Evolutionary conservation across 148 eudicot genomes (phyloP), one percentile per base, ranked within the genome.

Genomic region (Dysphania ambrosioides): DNA sequence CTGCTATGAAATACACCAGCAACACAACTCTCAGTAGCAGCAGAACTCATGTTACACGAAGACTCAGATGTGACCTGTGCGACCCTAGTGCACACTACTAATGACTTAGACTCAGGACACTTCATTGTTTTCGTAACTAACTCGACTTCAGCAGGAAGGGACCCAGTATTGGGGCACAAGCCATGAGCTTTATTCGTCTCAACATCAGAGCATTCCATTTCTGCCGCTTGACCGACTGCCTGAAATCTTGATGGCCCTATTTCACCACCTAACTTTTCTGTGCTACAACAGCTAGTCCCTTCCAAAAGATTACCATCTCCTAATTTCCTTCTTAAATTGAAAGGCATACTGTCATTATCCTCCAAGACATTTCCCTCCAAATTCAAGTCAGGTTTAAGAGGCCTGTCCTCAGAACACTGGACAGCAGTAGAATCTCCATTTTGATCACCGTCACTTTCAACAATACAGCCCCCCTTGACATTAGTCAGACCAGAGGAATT

Each of bases 41-140:
- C 70, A 35, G 87, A 73, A 35, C 72, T 53, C 26, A 55, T 35
- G 69, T 73, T 76, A 62, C 76, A 73, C n/a, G 75, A 55, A 29
- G 79, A 70, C 65, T 82, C 80, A 18, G 69, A 63, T 23, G 74
- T 63, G 34, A 60, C 2, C 63, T 71, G 74, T 11, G 49, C 61
- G 27, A 68, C 47, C 62, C 77, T 60, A 8, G 40, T 21, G 56
- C 61, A 23, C 3, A 27, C 71, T 29, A 63, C 65, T 27, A n/a
- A 78, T 65, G 70, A 69, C 58, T 70, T 63, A 51, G 69, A 49
- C 55, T 80, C 79, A 36, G 53, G 58, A 59, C 36, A 13, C 58
- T 56, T 62, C 8, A 41, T 11, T 26, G 68, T 59, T 62, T 70
- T 62, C 15, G 59, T 12, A 42, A 21, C 60, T 49, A 42, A 13